Evolutionary conservation across 2,329 filamentous ascomycete species (phyloP).

Genomic region (Furcasterigmium furcatum): DNA sequence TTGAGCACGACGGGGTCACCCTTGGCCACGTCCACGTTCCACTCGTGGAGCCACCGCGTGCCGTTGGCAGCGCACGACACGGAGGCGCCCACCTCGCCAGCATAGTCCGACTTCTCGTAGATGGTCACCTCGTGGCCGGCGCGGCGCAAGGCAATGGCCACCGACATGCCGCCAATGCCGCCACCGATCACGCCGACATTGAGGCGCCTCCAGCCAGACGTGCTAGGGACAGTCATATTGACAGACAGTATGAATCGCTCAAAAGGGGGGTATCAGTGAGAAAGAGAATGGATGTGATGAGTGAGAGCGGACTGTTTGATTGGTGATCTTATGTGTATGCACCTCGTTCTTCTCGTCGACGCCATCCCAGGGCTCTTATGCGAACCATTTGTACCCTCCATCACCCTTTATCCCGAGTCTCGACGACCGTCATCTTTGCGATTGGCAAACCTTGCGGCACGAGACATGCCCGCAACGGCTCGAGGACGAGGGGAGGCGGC

Average conservation of each 20-base stretch:
- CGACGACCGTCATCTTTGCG: not conserved
- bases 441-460: too few relatives aligned
- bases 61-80: slow-evolving; percentile 69
- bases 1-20: slow-evolving; percentile 63
- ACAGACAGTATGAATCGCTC: not conserved
- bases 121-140: slow-evolving; percentile 51
- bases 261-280: not conserved
- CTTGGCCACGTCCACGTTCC: slow-evolving; percentile 60
- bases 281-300: not conserved
- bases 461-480: not conserved
- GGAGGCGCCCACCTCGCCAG: slow-evolving; percentile 65
- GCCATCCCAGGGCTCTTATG: not conserved
- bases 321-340: not conserved
- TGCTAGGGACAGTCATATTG: slow-evolving; percentile 19
- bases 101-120: slow-evolving; percentile 65
- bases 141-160: slow-evolving; percentile 41
- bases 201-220: slow-evolving; percentile 38
- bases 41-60: slow-evolving; percentile 66
- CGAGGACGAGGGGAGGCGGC: not conserved
- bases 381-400: not conserved
- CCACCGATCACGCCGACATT: slow-evolving; percentile 41
- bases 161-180: slow-evolving; percentile 45
- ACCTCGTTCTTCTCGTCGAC: not conserved
- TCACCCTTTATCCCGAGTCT: not conserved
- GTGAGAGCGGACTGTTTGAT: not conserved